These are phyloP conservation scores for Agastache rugosa DNA, from an alignment of 257 asterid species.

Conservation along the genomic window DNA sequence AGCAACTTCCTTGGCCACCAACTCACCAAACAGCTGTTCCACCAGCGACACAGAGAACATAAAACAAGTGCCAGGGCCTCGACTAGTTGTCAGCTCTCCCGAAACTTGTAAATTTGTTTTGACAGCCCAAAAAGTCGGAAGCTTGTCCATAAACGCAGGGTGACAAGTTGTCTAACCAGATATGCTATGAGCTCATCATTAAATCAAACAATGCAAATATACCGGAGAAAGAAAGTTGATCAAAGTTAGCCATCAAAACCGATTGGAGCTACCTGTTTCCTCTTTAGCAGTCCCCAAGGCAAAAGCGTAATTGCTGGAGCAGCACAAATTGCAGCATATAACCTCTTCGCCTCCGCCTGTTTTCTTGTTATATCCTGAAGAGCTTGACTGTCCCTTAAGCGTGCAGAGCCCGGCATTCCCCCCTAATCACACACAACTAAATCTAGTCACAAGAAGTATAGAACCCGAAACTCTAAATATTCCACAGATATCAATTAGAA, in stretches of 20 bases:
- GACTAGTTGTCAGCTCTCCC: conserved; percentile 91
- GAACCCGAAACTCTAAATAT: background rate
- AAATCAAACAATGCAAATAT: conserved; percentile 1
- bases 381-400: conserved; percentile 73
- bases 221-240: background rate
- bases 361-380: conserved; percentile 73
- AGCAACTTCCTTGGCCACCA: conserved; percentile 63
- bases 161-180: conserved; percentile 80
- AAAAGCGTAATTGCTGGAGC: conserved; percentile 94
- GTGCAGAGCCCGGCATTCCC: conserved; percentile 98
- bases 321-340: conserved; percentile 92
- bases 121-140: conserved; percentile 82
- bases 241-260: background rate
- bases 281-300: conserved; percentile 92
- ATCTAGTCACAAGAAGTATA: conserved; percentile 21
- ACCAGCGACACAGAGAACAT: conserved; percentile 77
- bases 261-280: conserved; percentile 61
- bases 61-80: conserved; percentile 93
- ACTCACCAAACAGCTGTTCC: conserved; percentile 84
- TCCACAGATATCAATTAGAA: conserved; percentile 1
- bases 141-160: conserved; percentile 89
- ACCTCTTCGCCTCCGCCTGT: conserved; percentile 78
- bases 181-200: conserved; percentile 42
- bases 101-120: conserved; percentile 79
- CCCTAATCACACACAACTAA: conserved; percentile 58